Conservation (phyloP, 352 stramenopile species). For the Globisporangium perplexum region DNA sequence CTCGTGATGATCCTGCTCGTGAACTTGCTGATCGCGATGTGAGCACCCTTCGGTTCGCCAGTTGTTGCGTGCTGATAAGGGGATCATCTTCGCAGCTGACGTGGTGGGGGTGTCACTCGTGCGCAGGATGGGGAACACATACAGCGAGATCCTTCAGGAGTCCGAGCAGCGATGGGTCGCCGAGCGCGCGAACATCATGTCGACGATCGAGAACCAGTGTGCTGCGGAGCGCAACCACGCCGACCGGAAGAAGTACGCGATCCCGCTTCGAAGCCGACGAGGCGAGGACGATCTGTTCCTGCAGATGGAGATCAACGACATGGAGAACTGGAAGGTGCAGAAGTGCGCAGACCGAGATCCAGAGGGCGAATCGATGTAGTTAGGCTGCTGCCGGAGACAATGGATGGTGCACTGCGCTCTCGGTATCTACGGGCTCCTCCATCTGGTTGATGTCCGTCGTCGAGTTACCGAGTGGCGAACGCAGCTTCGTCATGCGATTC, state of each 20-base stretch:
- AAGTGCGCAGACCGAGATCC: neutral
- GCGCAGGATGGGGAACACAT: constrained; percentile 61
- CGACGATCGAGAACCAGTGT: constrained; percentile 48
- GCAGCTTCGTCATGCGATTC: constrained; percentile 4
- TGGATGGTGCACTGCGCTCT: neutral
- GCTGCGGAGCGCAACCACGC: constrained; percentile 24
- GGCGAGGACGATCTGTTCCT: constrained; percentile 36
- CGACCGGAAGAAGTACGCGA: constrained; percentile 32
- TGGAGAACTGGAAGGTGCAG: constrained; percentile 35
- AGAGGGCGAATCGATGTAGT: neutral
- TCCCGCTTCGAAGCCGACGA: constrained; percentile 27
- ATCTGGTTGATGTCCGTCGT: neutral
- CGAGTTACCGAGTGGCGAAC: neutral
- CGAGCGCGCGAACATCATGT: constrained; percentile 64
- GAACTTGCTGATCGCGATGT: constrained; percentile 66
- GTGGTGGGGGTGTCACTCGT: too few species aligned
- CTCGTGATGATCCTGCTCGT: constrained; percentile 63
- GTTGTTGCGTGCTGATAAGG: too few species aligned
- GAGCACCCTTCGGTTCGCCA: constrained; percentile 2
- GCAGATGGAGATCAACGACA: constrained; percentile 41
- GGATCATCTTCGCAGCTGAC: neutral
- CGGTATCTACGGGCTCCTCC: neutral
- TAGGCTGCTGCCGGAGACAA: constrained; percentile 7
- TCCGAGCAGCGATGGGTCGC: constrained; percentile 58
- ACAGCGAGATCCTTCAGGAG: constrained; percentile 48